Evolutionary conservation across 2,329 filamentous ascomycete species (phyloP).

Genomic region (Apiospora saccharicola): DNA sequence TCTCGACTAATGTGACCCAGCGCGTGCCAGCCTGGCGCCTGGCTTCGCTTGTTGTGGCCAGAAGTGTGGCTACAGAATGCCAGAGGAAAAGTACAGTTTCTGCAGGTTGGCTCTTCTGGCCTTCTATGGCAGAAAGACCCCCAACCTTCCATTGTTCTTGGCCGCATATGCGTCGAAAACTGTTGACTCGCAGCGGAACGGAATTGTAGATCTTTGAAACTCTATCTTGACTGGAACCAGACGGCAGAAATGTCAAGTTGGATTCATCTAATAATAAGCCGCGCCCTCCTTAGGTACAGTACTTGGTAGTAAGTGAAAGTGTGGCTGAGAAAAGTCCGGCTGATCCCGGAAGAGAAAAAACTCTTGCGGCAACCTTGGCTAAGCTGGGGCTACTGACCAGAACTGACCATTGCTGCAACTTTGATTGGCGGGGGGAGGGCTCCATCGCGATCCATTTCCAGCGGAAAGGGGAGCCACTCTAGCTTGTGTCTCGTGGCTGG

Average conservation of each 20-base stretch:
- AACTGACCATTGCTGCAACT: not conserved
- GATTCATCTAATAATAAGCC: not conserved
- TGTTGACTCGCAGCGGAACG: slow-evolving; percentile 20
- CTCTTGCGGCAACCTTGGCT: not conserved
- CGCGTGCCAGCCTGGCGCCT: not conserved
- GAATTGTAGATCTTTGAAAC: slow-evolving; percentile 8
- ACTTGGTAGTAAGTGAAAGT: not conserved
- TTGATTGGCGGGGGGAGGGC: not conserved
- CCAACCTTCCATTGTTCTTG: not conserved
- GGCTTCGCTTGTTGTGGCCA: not conserved
- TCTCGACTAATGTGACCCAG: not conserved
- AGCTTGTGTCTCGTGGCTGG: slow-evolving; percentile 21
- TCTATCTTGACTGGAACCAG: slow-evolving; percentile 18
- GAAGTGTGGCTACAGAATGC: not conserved
- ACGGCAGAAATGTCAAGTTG: slow-evolving; percentile 10
- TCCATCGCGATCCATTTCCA: slow-evolving; percentile 6
- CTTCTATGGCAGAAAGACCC: not conserved
- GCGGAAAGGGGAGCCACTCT: slow-evolving; percentile 18
- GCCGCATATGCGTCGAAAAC: not conserved
- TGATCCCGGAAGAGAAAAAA: slow-evolving; percentile 16
- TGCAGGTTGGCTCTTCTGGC: not conserved
- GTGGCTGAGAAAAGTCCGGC: slow-evolving; percentile 14
- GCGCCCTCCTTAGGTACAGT: not conserved
- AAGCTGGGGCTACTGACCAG: not conserved
- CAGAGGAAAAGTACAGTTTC: not conserved